Evolutionary conservation across 495 filamentous ascomycete genomes (phyloP).

Genomic region (Penicillium daleae): DNA sequence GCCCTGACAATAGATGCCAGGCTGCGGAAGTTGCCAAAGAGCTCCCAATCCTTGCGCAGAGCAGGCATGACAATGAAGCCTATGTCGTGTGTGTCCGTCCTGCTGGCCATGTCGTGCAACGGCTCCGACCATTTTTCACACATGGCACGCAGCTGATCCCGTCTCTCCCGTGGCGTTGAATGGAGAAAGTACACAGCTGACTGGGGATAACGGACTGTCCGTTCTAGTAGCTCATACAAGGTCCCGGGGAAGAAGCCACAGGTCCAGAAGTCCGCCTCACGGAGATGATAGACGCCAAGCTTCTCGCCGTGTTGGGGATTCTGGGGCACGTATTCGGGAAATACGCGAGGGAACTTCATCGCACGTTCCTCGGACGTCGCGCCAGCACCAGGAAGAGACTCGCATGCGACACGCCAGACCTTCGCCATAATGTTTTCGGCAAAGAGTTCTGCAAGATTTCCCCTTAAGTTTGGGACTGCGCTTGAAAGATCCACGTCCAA

Average conservation of each 20-base stretch:
- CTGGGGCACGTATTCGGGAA: constrained; percentile 11
- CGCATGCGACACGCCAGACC: constrained; percentile 9
- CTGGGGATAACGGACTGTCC: constrained; percentile 5
- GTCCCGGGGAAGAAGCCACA: constrained; percentile 48
- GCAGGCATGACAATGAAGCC: constrained; percentile 46
- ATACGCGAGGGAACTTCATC: constrained; percentile 10
- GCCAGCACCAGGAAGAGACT: constrained; percentile 6
- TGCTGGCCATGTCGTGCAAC: constrained; percentile 19
- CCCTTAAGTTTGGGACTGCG: neutral
- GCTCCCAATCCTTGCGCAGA: constrained; percentile 32
- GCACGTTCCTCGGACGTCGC: constrained; percentile 7
- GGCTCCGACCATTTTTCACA: constrained; percentile 23
- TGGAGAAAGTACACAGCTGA: neutral
- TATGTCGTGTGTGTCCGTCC: constrained; percentile 49
- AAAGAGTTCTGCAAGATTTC: constrained; percentile 5
- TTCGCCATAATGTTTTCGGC: constrained; percentile 8
- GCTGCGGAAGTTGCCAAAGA: constrained; percentile 34
- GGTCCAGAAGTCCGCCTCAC: constrained; percentile 46
- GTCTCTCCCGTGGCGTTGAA: neutral
- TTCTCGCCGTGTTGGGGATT: neutral
- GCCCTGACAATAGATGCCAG: constrained; percentile 30
- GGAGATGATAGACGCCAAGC: neutral
- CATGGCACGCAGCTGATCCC: constrained; percentile 1
- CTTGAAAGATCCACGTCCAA: neutral
- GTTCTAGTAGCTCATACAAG: constrained; percentile 10